phyloP scores from a whole-genome alignment of 225 moss, liverwort and hornwort genomes.

The Sphagnum contortum region DNA sequence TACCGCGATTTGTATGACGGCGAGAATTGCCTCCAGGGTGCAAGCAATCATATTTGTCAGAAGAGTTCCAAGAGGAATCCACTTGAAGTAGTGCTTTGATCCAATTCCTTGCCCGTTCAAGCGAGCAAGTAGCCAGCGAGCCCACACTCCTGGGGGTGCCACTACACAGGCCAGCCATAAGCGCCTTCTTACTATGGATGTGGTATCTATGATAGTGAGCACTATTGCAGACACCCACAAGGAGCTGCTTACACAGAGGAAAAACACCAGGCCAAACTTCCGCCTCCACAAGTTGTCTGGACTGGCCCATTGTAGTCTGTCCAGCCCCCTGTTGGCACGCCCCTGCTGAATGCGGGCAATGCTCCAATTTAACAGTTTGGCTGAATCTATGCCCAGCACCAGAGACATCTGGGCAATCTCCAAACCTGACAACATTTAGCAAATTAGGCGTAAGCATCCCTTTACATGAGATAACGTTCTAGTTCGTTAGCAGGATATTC shows the following conservation, averaged over 20 bases:
- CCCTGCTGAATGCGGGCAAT: conserved; percentile 20
- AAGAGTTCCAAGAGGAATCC: conserved; percentile 87
- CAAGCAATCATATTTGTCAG: conserved; percentile 71
- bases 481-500: not conserved
- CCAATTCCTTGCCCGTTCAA: conserved; percentile 85
- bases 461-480: no score
- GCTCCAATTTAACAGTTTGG: conserved; percentile 29
- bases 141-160: conserved; percentile 93
- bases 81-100: conserved; percentile 36
- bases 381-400: conserved; percentile 69
- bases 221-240: conserved; percentile 49
- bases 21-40: conserved; percentile 52
- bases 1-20: conserved; percentile 46
- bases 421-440: conserved; percentile 36
- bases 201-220: conserved; percentile 45
- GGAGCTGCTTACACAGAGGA: conserved; percentile 24
- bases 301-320: conserved; percentile 22
- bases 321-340: conserved; percentile 24
- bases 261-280: conserved; percentile 33
- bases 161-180: conserved; percentile 94
- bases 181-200: conserved; percentile 40
- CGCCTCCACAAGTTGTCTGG: conserved; percentile 42
- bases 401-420: conserved; percentile 75
- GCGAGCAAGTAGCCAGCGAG: conserved; percentile 75
- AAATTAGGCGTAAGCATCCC: no score